Conservation (phyloP, 2,329 filamentous ascomycete species). For the Arthroderma sp. region DNA sequence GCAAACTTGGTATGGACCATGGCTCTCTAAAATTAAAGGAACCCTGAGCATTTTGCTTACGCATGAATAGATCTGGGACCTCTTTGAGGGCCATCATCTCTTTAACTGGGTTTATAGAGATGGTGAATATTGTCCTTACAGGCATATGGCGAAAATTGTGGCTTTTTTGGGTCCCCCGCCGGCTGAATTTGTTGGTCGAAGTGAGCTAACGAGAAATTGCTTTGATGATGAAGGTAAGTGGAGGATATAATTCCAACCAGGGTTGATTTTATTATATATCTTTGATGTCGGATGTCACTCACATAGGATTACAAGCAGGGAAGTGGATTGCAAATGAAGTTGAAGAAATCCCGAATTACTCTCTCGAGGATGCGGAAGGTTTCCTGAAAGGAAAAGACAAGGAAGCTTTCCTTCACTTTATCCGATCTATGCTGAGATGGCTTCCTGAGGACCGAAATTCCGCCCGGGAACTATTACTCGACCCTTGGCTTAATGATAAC, state of each 20-base stretch:
- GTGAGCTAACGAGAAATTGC: neutral
- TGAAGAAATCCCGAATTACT: neutral
- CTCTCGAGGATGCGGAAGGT: conserved; percentile 1
- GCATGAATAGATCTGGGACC: conserved; percentile 12
- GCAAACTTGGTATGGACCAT: conserved; percentile 12
- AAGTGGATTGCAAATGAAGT: conserved; percentile 1
- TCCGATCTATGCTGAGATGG: conserved; percentile 27
- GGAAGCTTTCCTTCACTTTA: conserved; percentile 22
- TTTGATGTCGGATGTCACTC: neutral
- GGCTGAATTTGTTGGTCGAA: conserved; percentile 5
- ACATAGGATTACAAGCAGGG: neutral
- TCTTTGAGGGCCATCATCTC: conserved; percentile 10
- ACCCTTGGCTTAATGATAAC: conserved; percentile 20
- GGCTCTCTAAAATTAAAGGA: neutral
- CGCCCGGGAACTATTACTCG: conserved; percentile 25
- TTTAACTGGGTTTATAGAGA: conserved; percentile 2
- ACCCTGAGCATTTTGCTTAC: too few species aligned
- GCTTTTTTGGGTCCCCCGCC: conserved; percentile 4
- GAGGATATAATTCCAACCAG: neutral
- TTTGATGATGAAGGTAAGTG: conserved; percentile 2
- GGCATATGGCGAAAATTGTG: conserved; percentile 5
- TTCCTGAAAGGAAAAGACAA: conserved; percentile 16
- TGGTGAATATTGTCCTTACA: neutral
- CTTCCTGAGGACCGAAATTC: conserved; percentile 25
- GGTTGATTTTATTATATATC: neutral